A percentile compares a stretch with the other conserved stretches of the same genome.
These are phyloP conservation scores for Phytopythium ostracodes DNA, from an alignment of 352 stramenopile genomes.

Conservation along the genomic window DNA sequence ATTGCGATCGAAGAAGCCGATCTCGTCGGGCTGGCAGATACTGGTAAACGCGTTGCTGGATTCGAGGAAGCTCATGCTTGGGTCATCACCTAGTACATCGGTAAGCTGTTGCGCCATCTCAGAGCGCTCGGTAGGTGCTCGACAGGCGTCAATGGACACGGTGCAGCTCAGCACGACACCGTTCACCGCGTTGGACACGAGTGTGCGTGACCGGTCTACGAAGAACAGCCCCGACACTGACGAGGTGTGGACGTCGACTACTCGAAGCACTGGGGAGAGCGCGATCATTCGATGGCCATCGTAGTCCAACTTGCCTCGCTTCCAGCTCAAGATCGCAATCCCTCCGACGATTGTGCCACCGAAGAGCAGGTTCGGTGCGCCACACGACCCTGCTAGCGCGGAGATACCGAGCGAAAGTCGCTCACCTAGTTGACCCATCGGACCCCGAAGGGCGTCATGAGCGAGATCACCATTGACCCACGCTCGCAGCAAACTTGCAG, in stretches of 20 bases:
- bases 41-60: slow-evolving; percentile 13
- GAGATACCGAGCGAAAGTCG: slow-evolving; percentile 34
- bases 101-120: not conserved
- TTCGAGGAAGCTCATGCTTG: slow-evolving; percentile 4
- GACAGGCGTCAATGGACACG: slow-evolving; percentile 9
- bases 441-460: slow-evolving; percentile 28
- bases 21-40: slow-evolving; percentile 50
- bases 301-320: slow-evolving; percentile 14
- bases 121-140: not conserved
- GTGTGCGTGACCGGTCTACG: slow-evolving; percentile 13
- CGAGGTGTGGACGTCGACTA: slow-evolving; percentile 48
- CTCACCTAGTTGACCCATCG: slow-evolving; percentile 12
- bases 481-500: slow-evolving; percentile 25
- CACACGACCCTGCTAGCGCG: slow-evolving; percentile 16
- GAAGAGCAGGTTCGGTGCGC: slow-evolving; percentile 37
- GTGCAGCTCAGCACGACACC: slow-evolving; percentile 43
- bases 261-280: slow-evolving; percentile 22
- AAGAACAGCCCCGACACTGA: slow-evolving; percentile 42
- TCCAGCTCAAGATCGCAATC: slow-evolving; percentile 50
- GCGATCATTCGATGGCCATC: slow-evolving; percentile 22
- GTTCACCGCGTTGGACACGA: slow-evolving; percentile 39
- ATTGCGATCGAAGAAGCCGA: slow-evolving; percentile 54
- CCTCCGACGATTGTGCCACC: slow-evolving; percentile 34
- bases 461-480: slow-evolving; percentile 54
- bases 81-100: not conserved